Conservation (phyloP, 441 rosid genomes). For the Adansonia gregorii region DNA sequence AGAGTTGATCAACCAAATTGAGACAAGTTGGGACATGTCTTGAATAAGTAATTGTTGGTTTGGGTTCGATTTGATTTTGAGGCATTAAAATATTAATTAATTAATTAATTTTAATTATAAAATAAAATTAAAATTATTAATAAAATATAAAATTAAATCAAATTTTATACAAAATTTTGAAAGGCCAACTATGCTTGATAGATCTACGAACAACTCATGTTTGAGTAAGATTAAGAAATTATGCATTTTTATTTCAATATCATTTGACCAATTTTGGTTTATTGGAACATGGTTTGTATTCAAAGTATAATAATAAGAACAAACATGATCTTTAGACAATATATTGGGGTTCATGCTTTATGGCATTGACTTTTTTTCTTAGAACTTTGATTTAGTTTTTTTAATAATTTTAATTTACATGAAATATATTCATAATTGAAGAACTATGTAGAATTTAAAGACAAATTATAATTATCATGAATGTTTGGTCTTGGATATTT, state of each 20-base stretch:
- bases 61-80: too few relatives aligned
- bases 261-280: neutral
- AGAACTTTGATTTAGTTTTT: neutral
- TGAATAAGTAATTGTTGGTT: neutral
- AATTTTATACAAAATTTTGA: too few relatives aligned
- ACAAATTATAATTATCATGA: neutral
- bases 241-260: neutral
- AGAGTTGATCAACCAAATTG: too few relatives aligned
- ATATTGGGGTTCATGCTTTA: neutral
- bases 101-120: too few relatives aligned
- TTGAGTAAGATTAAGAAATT: too few relatives aligned
- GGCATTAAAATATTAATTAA: too few relatives aligned
- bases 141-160: too few relatives aligned
- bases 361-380: constrained; percentile 7
- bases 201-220: neutral
- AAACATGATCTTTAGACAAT: neutral
- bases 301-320: constrained; percentile 17
- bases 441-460: neutral
- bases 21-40: neutral
- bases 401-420: neutral
- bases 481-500: neutral
- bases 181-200: too few relatives aligned
- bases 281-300: constrained; percentile 2
- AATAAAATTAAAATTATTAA: too few relatives aligned
- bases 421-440: neutral